These are phyloP conservation scores for Trichoderma sp. DNA, from an alignment of 2,329 filamentous ascomycete species.

Conservation along the genomic window DNA sequence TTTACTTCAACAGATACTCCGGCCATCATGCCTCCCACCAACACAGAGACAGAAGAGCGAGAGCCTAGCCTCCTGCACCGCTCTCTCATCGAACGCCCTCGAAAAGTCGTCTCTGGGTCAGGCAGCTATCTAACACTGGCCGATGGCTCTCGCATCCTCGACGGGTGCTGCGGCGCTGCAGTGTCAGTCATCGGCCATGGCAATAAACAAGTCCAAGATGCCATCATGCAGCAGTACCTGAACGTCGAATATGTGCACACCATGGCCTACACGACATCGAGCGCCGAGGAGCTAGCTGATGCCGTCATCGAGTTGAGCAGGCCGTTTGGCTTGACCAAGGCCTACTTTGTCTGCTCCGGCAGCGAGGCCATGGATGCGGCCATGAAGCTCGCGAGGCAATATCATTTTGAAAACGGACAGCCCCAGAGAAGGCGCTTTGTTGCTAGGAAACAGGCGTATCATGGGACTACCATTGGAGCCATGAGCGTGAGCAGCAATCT, in stretches of 20 bases:
- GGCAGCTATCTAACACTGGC: constrained; percentile 37
- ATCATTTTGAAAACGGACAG: constrained; percentile 40
- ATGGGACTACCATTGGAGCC: constrained; percentile 57
- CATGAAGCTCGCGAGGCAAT: constrained; percentile 49
- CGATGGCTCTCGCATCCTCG: constrained; percentile 50
- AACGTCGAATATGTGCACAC: constrained; percentile 47
- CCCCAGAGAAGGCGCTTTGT: constrained; percentile 39
- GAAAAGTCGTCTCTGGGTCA: constrained; percentile 41
- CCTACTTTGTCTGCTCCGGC: constrained; percentile 35
- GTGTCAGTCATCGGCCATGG: constrained; percentile 58
- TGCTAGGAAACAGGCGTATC: constrained; percentile 43
- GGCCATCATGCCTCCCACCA: neutral
- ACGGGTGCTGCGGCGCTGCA: constrained; percentile 70
- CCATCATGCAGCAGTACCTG: constrained; percentile 57
- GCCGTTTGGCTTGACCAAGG: constrained; percentile 35
- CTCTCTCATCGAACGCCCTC: constrained; percentile 31
- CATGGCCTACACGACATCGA: constrained; percentile 46
- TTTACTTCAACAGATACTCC: neutral
- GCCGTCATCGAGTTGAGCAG: constrained; percentile 38
- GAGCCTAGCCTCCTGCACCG: constrained; percentile 33
- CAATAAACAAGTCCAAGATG: constrained; percentile 56
- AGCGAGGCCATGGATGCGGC: constrained; percentile 46
- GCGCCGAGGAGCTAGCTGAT: constrained; percentile 38
- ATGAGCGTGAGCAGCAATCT: constrained; percentile 62
- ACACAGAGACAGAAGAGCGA: neutral